Percentiles rank a stretch among this genome's conserved stretches.
Conservation (phyloP, 305 asterid species). For the Plantago coronopus region DNA sequence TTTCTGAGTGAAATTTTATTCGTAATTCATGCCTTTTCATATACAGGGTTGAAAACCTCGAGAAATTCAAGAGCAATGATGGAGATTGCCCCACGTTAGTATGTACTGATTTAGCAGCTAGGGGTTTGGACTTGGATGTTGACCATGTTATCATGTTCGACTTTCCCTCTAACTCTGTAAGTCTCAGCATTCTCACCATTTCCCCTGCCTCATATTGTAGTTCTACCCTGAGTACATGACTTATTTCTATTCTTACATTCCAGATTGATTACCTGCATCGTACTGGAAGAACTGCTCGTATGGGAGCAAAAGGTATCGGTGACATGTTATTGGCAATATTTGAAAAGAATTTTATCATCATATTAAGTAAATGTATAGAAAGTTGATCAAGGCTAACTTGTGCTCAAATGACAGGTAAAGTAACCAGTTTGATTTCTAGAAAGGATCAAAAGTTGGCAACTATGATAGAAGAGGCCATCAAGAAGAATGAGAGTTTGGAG, state of each 20-base stretch:
- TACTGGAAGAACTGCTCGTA: slow-evolving; percentile 99
- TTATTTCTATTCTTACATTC: slow-evolving; percentile 19
- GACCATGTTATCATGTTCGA: slow-evolving; percentile 99
- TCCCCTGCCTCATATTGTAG: slow-evolving; percentile 2
- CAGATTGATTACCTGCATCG: slow-evolving; percentile 98
- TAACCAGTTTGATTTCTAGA: slow-evolving; percentile 82
- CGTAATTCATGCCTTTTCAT: slow-evolving; percentile 20
- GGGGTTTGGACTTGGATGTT: slow-evolving; percentile 97
- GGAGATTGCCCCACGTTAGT: slow-evolving; percentile 98
- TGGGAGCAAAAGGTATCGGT: slow-evolving; percentile 93
- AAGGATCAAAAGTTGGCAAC: slow-evolving; percentile 58
- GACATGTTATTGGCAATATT: not conserved
- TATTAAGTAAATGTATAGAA: not conserved
- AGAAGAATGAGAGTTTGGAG: slow-evolving; percentile 90
- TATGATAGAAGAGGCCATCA: slow-evolving; percentile 78
- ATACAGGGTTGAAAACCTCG: slow-evolving; percentile 74
- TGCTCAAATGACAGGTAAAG: slow-evolving; percentile 56
- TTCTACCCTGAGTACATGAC: slow-evolving; percentile 11
- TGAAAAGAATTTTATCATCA: not conserved
- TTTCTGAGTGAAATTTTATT: not conserved
- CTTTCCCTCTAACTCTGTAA: slow-evolving; percentile 89
- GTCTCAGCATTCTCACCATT: slow-evolving; percentile 25
- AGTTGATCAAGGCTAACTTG: not conserved
- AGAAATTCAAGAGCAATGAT: slow-evolving; percentile 74
- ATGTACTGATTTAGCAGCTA: slow-evolving; percentile 96